These are phyloP conservation scores for Fusarium globosum DNA, from an alignment of 2,329 filamentous ascomycete genomes.

Conservation along the genomic window DNA sequence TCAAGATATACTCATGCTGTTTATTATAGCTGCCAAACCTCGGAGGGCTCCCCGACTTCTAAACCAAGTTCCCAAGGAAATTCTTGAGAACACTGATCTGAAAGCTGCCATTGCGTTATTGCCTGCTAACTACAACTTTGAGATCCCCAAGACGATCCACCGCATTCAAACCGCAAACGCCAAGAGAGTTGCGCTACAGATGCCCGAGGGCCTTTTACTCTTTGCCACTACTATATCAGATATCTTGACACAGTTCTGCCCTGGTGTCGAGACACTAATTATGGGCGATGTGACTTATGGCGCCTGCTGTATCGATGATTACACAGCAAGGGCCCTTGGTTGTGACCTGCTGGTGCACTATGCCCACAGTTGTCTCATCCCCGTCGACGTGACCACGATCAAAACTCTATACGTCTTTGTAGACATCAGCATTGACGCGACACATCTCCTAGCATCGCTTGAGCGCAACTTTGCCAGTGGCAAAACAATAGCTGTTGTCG, in stretches of 20 bases:
- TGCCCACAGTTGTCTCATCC: slow-evolving; percentile 95
- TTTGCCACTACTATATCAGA: slow-evolving; percentile 99
- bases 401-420: slow-evolving; percentile 98
- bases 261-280: slow-evolving; percentile 90
- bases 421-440: slow-evolving; percentile 93
- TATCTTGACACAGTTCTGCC: slow-evolving; percentile 94
- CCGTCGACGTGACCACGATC: slow-evolving; percentile 95
- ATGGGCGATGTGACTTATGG: slow-evolving; percentile 99
- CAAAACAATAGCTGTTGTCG: slow-evolving; percentile 91
- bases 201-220: slow-evolving; percentile 93
- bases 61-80: slow-evolving; percentile 90
- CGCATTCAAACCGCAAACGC: slow-evolving; percentile 84
- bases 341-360: slow-evolving; percentile 97
- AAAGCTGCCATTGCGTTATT: slow-evolving; percentile 88
- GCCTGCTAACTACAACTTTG: slow-evolving; percentile 97
- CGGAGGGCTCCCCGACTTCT: slow-evolving; percentile 81
- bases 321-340: slow-evolving; percentile 91
- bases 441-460: slow-evolving; percentile 86
- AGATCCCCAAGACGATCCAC: slow-evolving; percentile 98
- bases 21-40: slow-evolving; percentile 71
- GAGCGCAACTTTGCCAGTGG: slow-evolving; percentile 87
- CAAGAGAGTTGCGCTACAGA: slow-evolving; percentile 91
- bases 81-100: slow-evolving; percentile 85
- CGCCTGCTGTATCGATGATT: slow-evolving; percentile 98
- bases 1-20: slow-evolving; percentile 27